These are phyloP conservation scores for Saturnispora mendoncae DNA, from an alignment of 805 yeast species.

Conservation along the genomic window DNA sequence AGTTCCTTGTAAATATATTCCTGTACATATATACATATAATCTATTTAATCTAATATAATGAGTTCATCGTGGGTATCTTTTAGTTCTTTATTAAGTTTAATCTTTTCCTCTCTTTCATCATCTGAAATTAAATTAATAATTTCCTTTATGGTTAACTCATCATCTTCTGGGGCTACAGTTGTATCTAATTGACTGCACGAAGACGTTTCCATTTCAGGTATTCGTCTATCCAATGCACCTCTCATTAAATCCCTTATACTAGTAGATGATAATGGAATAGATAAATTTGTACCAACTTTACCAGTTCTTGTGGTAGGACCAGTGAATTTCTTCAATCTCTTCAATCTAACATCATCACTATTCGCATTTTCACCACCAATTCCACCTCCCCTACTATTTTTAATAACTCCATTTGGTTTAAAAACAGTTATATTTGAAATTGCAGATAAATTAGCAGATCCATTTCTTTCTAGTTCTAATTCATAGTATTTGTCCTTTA, in stretches of 20 bases:
- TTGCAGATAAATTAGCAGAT: slow-evolving; percentile 2
- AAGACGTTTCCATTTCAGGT: slow-evolving; percentile 44
- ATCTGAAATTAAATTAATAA: slow-evolving; percentile 17
- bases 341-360: slow-evolving; percentile 24
- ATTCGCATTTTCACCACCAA: not conserved
- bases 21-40: not conserved
- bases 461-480: slow-evolving; percentile 26
- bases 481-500: slow-evolving; percentile 42
- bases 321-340: slow-evolving; percentile 35
- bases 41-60: not conserved
- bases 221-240: slow-evolving; percentile 58
- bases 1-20: not conserved
- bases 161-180: slow-evolving; percentile 33
- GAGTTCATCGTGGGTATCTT: not conserved
- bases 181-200: slow-evolving; percentile 19
- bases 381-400: slow-evolving; percentile 29
- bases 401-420: slow-evolving; percentile 22
- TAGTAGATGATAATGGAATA: too few relatives aligned
- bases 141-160: slow-evolving; percentile 34
- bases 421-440: slow-evolving; percentile 2
- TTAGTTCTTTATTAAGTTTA: not conserved
- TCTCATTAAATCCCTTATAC: slow-evolving; percentile 35
- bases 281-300: slow-evolving; percentile 27
- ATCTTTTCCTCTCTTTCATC: slow-evolving; percentile 3
- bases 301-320: slow-evolving; percentile 33